A percentile compares a stretch with the other conserved stretches of the same genome.
Evolutionary conservation across 768 basidiomycete species (phyloP).

Genomic region (Mycena vulgaris): DNA sequence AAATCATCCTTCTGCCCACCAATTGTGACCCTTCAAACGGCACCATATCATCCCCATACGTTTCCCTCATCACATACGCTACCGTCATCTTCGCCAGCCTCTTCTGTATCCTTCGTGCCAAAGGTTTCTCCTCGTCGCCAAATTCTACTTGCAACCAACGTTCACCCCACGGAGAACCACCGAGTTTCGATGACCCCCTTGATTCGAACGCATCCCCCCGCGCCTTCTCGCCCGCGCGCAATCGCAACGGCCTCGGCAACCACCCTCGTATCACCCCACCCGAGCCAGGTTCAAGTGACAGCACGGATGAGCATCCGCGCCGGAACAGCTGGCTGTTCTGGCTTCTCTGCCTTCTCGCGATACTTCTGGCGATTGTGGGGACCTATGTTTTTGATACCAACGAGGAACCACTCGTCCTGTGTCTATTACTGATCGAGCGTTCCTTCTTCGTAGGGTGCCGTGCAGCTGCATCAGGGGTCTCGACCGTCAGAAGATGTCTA

Average conservation of each 20-base stretch:
- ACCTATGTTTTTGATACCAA: neutral
- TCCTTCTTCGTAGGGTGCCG: neutral
- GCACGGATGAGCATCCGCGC: neutral
- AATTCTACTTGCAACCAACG: neutral
- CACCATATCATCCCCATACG: neutral
- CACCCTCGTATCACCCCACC: slow-evolving; percentile 1
- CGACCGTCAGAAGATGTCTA: neutral
- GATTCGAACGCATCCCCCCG: neutral
- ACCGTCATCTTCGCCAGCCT: slow-evolving; percentile 7
- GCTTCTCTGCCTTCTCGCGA: neutral
- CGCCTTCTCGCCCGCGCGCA: neutral
- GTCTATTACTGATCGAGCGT: no score
- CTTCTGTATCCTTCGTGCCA: slow-evolving; percentile 14
- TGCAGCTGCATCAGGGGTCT: neutral
- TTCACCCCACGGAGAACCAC: neutral
- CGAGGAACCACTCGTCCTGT: neutral
- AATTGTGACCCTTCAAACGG: slow-evolving; percentile 7
- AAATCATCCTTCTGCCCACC: neutral
- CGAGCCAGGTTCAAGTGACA: slow-evolving; percentile 1
- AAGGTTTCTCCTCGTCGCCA: neutral
- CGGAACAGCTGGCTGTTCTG: neutral
- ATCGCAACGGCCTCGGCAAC: neutral
- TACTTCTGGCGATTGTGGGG: neutral
- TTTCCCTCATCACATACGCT: slow-evolving; percentile 12
- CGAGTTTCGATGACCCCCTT: neutral